Evolutionary conservation across 2,329 filamentous ascomycete species (phyloP), one percentile per base, ranked within the genome.

Genomic region (Myrmaecium sp.): DNA sequence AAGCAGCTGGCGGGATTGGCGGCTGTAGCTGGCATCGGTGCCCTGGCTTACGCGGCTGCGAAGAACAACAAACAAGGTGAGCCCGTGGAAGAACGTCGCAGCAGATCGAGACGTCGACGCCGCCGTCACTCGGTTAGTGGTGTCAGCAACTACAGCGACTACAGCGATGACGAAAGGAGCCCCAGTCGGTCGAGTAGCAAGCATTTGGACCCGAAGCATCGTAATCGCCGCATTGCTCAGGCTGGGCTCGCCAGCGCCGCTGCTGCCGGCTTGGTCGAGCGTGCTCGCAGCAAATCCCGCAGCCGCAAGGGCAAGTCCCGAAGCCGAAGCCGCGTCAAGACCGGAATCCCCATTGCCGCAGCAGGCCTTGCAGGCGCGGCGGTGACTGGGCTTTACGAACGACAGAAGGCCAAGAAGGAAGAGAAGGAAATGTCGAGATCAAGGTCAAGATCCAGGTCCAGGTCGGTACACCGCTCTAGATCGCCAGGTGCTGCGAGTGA

Each of bases 201-300:
- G 34, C 44, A 53, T 36, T 42, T 45, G 17, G 49, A 58, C 30
- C 53, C 57, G 2, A 46, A 60, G 31, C 64, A 69, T 37, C 60
- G 66, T 30, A 69, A 67, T 33, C 60, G 62, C 27, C 61, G 64
- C 31, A 66, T 69, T 36, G 69, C 68, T 9, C 63, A 69, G 41
- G 70, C 68, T 28, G 70, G 69, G 33, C 52, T 71, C 27, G 70
- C 67, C 13, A 66, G 63, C 36, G 70, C 70, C 31, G 66, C 69
- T 5, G 64, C 68, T 6, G 70, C 67, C 18, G 69, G 66, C n/a
- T 51, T 74, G 17, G 60, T 66, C 31, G 60, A 73, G 32, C 60
- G 57, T 29, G 57, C 57, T 20, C 61, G 69, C 27, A 72, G 62
- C 47, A 65, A 60, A 32, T 74, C 69, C 21, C 61, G 66, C 25